Conservation (phyloP, 73 alveolate genomes). For the Stentor roeselii region DNA sequence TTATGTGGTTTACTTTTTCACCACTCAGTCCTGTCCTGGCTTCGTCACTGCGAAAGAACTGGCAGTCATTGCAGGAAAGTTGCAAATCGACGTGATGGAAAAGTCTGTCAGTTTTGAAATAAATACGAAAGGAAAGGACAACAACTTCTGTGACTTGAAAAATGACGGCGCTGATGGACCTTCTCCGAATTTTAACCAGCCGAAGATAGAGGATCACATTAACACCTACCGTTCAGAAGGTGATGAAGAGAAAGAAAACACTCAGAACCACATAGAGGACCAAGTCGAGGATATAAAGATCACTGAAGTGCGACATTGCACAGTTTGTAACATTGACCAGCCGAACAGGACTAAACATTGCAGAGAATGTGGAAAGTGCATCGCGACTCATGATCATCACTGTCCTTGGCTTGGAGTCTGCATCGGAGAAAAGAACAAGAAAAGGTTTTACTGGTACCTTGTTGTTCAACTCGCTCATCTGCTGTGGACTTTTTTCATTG, state of each 20-base stretch:
- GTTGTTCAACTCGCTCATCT: conserved; percentile 35
- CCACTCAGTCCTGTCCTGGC: neutral
- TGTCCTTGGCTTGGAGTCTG: conserved; percentile 77
- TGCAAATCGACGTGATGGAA: neutral
- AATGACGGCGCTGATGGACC: neutral
- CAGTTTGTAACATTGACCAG: conserved; percentile 66
- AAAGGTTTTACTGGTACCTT: conserved; percentile 59
- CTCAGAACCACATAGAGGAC: neutral
- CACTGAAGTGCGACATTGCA: conserved; percentile 48
- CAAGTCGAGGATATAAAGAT: neutral
- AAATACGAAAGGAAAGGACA: too few species aligned
- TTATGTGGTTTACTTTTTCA: neutral
- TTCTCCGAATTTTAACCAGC: neutral
- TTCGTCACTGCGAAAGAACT: neutral
- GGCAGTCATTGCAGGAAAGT: neutral
- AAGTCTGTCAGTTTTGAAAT: neutral
- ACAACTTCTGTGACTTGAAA: neutral
- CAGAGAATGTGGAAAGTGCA: conserved; percentile 49
- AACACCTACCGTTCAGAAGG: neutral
- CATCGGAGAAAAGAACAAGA: conserved; percentile 78
- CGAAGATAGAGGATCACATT: neutral
- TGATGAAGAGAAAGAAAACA: conserved; percentile 21
- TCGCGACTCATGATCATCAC: conserved; percentile 72
- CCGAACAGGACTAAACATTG: conserved; percentile 64
- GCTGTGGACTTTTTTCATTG: conserved; percentile 4